These are phyloP conservation scores for Amanita muscaria DNA, from an alignment of 768 basidiomycete genomes.

Conservation along the genomic window DNA sequence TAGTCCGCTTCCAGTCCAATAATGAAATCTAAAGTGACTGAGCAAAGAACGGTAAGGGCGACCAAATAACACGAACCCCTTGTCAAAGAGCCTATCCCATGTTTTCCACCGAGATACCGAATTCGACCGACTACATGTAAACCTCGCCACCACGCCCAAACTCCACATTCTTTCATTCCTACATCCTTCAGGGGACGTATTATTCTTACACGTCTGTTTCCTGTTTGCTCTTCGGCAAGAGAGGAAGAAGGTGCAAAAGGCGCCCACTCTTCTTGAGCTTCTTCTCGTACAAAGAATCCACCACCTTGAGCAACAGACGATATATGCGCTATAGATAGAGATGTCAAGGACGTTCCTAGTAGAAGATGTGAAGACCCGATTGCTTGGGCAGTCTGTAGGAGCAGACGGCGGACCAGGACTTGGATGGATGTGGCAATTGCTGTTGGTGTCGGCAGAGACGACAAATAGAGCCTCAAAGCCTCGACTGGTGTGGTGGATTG, in stretches of 20 bases:
- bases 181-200: slow-evolving; percentile 63
- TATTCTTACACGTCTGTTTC: slow-evolving; percentile 33
- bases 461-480: slow-evolving; percentile 43
- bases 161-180: slow-evolving; percentile 13
- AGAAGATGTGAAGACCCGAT: slow-evolving; percentile 65
- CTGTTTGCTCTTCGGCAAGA: no score
- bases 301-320: slow-evolving; percentile 70
- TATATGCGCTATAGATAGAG: slow-evolving; percentile 65
- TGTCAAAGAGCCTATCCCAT: slow-evolving; percentile 58
- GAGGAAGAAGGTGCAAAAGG: slow-evolving; percentile 13
- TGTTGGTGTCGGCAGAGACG: slow-evolving; percentile 66
- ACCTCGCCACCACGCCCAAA: slow-evolving; percentile 14
- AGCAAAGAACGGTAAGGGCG: not conserved
- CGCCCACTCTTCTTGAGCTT: slow-evolving; percentile 65
- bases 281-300: slow-evolving; percentile 61
- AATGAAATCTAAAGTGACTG: slow-evolving; percentile 54
- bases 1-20: slow-evolving; percentile 73
- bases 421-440: slow-evolving; percentile 52
- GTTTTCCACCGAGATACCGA: slow-evolving; percentile 34
- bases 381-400: slow-evolving; percentile 55
- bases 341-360: slow-evolving; percentile 73
- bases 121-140: slow-evolving; percentile 29
- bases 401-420: slow-evolving; percentile 54
- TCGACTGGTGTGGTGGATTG: slow-evolving; percentile 17
- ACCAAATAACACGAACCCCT: slow-evolving; percentile 38